Evolutionary conservation across 768 basidiomycete genomes (phyloP).

Genomic region (Rhizopogon roseolus): DNA sequence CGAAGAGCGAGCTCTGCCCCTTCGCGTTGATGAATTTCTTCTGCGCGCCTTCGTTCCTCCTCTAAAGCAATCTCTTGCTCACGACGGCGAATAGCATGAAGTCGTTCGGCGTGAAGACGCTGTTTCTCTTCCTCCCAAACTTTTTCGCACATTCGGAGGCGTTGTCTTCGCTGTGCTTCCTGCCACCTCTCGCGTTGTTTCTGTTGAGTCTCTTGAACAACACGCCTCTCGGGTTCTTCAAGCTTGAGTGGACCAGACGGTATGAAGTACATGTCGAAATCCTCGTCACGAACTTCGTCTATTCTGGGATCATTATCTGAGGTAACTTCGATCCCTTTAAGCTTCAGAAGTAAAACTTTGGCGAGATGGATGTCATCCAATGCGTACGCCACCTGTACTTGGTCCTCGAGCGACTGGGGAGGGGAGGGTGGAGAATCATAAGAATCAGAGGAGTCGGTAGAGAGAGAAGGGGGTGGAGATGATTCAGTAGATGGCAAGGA

Average conservation of each 20-base stretch:
- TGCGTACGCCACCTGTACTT: slow-evolving; percentile 63
- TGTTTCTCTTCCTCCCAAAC: slow-evolving; percentile 46
- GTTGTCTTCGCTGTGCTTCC: slow-evolving; percentile 31
- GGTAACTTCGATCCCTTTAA: slow-evolving; percentile 56
- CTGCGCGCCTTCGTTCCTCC: slow-evolving; percentile 22
- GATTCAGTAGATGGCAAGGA: slow-evolving; percentile 3
- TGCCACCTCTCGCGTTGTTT: slow-evolving; percentile 30
- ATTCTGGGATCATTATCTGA: slow-evolving; percentile 60
- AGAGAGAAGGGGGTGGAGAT: slow-evolving; percentile 20
- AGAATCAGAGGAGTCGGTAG: slow-evolving; percentile 26
- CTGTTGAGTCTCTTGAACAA: slow-evolving; percentile 29
- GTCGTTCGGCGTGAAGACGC: slow-evolving; percentile 35
- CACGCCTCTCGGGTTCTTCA: slow-evolving; percentile 39
- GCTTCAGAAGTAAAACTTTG: slow-evolving; percentile 56
- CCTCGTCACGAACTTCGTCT: slow-evolving; percentile 49
- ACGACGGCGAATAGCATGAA: slow-evolving; percentile 27
- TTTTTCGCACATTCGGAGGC: slow-evolving; percentile 40
- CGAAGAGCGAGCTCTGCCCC: slow-evolving; percentile 4
- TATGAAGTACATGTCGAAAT: slow-evolving; percentile 35
- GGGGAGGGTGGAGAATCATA: slow-evolving; percentile 42
- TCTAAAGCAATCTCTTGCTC: slow-evolving; percentile 23
- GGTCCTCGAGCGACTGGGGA: slow-evolving; percentile 50
- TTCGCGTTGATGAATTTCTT: slow-evolving; percentile 10
- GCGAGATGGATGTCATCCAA: slow-evolving; percentile 64
- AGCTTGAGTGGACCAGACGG: slow-evolving; percentile 33